phyloP scores from a whole-genome alignment of 1,139 yeast genomes.

The Candida mesenterica region DNA sequence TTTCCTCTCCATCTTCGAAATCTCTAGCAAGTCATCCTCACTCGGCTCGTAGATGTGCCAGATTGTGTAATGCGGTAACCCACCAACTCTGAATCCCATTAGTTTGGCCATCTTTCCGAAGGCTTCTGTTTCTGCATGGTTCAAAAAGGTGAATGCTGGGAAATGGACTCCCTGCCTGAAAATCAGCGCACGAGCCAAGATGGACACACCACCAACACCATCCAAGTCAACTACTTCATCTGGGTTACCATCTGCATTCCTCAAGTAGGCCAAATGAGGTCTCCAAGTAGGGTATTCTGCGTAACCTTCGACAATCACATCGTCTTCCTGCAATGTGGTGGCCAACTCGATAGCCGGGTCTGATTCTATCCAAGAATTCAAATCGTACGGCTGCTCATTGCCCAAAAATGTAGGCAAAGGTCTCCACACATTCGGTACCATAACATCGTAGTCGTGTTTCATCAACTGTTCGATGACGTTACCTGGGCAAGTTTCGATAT shows the following conservation, averaged over 20 bases:
- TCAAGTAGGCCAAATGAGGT: slow-evolving; percentile 72
- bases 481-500: slow-evolving; percentile 80
- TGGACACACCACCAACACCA: slow-evolving; percentile 90
- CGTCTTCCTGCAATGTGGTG: slow-evolving; percentile 67
- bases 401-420: slow-evolving; percentile 76
- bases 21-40: slow-evolving; percentile 80
- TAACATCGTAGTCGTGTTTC: slow-evolving; percentile 70
- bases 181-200: slow-evolving; percentile 77
- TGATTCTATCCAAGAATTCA: slow-evolving; percentile 87
- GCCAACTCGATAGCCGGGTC: slow-evolving; percentile 70
- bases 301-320: slow-evolving; percentile 88
- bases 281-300: slow-evolving; percentile 90
- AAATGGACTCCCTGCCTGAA: slow-evolving; percentile 82
- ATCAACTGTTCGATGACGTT: slow-evolving; percentile 76
- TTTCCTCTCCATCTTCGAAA: slow-evolving; percentile 68
- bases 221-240: slow-evolving; percentile 71
- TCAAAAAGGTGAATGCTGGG: slow-evolving; percentile 85
- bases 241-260: slow-evolving; percentile 68
- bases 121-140: slow-evolving; percentile 92
- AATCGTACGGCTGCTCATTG: slow-evolving; percentile 79
- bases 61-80: slow-evolving; percentile 83
- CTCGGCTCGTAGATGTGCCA: slow-evolving; percentile 92
- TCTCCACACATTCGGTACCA: slow-evolving; percentile 92
- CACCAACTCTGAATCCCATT: slow-evolving; percentile 81
- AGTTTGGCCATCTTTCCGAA: slow-evolving; percentile 83